A percentile compares a stretch with the other conserved stretches of the same genome.
Evolutionary conservation across 2,329 filamentous ascomycete genomes (phyloP).

Genomic region (Apiospora sp.): DNA sequence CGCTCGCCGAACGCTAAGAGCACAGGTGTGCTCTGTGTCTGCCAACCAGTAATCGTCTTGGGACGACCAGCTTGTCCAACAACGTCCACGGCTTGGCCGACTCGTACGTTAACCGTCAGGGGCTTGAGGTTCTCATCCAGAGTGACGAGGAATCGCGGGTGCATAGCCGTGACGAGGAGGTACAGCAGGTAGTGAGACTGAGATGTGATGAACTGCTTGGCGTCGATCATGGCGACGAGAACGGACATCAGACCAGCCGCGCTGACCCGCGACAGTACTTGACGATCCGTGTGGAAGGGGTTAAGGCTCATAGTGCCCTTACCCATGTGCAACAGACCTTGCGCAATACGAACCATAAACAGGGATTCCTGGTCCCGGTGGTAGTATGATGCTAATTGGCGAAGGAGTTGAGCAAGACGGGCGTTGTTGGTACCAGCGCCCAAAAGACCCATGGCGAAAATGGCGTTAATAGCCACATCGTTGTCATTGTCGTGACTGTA

Average conservation of each 20-base stretch:
- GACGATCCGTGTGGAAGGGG: conserved; percentile 99
- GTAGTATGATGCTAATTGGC: conserved; percentile 97
- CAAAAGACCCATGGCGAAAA: conserved; percentile 97
- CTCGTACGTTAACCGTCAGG: conserved; percentile 92
- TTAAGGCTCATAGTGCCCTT: conserved; percentile 96
- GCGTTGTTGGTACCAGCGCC: conserved; percentile 99
- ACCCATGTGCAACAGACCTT: conserved; percentile 98
- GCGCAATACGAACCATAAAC: conserved; percentile 99
- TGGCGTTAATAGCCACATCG: conserved; percentile 97
- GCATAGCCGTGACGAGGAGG: conserved; percentile 96
- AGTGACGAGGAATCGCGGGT: conserved; percentile 94
- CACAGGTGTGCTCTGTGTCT: conserved; percentile 99
- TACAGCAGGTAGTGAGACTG: conserved; percentile 92
- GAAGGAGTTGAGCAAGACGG: conserved; percentile 88
- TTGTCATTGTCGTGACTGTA: conserved; percentile 99
- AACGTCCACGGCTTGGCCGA: conserved; percentile 97
- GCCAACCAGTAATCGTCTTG: conserved; percentile 99
- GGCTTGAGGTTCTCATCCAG: conserved; percentile 95
- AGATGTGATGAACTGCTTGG: conserved; percentile 80
- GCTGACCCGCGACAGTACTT: conserved; percentile 91
- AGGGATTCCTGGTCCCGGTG: conserved; percentile 94
- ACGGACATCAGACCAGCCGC: conserved; percentile 90
- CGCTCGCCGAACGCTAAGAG: conserved; percentile 93
- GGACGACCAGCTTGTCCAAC: conserved; percentile 96
- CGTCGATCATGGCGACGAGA: conserved; percentile 91